Evolutionary conservation across 108 stramenopile genomes (phyloP).

Genomic region (Poteriospumella lacustris): DNA sequence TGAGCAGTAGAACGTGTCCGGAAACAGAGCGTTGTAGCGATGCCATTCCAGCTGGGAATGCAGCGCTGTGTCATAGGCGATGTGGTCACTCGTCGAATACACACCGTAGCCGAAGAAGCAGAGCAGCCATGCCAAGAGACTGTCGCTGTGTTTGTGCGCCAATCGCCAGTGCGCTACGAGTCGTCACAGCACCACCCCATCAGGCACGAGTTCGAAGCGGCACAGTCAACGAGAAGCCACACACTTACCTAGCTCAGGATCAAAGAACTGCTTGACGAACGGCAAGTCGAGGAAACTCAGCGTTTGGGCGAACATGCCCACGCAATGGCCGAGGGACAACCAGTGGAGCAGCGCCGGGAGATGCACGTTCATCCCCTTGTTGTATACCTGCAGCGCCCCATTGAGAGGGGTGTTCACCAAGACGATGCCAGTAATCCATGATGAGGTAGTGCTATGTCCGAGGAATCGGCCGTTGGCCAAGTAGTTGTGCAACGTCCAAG

Average conservation of each 20-base stretch:
- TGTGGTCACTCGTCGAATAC: neutral
- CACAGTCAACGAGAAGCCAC: neutral
- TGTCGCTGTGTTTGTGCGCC: neutral
- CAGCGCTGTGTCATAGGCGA: neutral
- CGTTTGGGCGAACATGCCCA: slow-evolving; percentile 19
- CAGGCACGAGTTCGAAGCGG: neutral
- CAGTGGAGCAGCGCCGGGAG: slow-evolving; percentile 12
- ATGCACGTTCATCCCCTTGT: neutral
- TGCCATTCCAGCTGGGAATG: slow-evolving; percentile 11
- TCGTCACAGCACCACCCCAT: neutral
- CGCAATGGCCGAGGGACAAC: slow-evolving; percentile 9
- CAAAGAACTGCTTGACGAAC: neutral
- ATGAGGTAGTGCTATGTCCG: slow-evolving; percentile 25
- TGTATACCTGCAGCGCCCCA: slow-evolving; percentile 34
- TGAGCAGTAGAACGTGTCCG: slow-evolving; percentile 6
- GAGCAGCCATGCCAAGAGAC: neutral
- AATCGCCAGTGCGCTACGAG: neutral
- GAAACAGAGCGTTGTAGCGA: neutral
- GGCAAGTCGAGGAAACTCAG: slow-evolving; percentile 29
- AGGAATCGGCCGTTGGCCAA: slow-evolving; percentile 24
- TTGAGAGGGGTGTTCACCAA: slow-evolving; percentile 34
- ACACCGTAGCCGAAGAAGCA: neutral
- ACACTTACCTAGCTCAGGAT: neutral
- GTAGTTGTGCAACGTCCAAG: slow-evolving; percentile 31
- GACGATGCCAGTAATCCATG: slow-evolving; percentile 34